These are phyloP conservation scores for Cladosporium sp. DNA, from an alignment of 2,329 filamentous ascomycete genomes.

Conservation along the genomic window DNA sequence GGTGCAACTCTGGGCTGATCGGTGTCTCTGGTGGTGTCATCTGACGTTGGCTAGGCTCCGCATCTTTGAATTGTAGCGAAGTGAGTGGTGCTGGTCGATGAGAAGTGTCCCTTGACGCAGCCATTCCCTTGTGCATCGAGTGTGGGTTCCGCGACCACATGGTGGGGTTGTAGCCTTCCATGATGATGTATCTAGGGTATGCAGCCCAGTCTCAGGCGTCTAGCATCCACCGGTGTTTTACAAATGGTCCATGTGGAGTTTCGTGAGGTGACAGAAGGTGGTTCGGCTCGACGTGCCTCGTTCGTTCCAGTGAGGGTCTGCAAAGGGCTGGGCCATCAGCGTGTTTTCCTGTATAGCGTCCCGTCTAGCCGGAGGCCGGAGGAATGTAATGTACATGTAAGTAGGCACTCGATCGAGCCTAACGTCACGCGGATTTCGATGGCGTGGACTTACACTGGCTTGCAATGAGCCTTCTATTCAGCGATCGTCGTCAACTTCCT, in stretches of 20 bases:
- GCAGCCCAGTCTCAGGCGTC: neutral
- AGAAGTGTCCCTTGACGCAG: constrained; percentile 5
- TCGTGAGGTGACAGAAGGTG: neutral
- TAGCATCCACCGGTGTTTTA: neutral
- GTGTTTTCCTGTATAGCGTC: constrained; percentile 8
- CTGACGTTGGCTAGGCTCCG: constrained; percentile 1
- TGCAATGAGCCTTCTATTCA: too few species aligned
- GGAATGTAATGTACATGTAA: constrained; percentile 1
- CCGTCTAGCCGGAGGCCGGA: neutral
- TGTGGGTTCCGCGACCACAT: constrained; percentile 5
- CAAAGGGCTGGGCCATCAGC: constrained; percentile 11
- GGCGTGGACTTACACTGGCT: too few species aligned
- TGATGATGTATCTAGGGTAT: neutral
- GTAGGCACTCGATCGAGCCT: too few species aligned
- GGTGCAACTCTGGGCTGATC: constrained; percentile 15
- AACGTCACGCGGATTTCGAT: too few species aligned
- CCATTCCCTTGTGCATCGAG: constrained; percentile 1
- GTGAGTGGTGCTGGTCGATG: constrained; percentile 8
- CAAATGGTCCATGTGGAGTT: constrained; percentile 11
- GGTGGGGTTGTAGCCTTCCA: constrained; percentile 3
- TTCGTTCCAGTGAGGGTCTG: constrained; percentile 4
- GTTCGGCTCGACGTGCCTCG: constrained; percentile 8
- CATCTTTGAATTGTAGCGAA: constrained; percentile 2
- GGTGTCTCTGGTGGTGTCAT: constrained; percentile 21
- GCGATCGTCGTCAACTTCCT: too few species aligned